Base-by-base conservation (phyloP, 768 basidiomycete genomes). In the Boletus rufocinnamomeus region DNA sequence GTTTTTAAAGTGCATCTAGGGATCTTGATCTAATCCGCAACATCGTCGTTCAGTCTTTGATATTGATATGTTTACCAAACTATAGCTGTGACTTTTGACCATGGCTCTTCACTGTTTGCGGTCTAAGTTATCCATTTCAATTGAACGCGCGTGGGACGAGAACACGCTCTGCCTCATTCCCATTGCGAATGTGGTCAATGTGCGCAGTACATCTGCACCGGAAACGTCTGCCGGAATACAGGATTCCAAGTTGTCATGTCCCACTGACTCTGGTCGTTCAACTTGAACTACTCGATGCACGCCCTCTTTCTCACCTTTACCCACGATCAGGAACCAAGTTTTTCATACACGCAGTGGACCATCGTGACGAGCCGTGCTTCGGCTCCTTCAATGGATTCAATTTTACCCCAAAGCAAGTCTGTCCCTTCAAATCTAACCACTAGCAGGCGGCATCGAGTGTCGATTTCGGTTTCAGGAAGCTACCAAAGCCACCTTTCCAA, bases 401-500 rank as follows among this genome's bases (percentile, higher is more conserved):
- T 2, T 47, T 56, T 70, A 30, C 48, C 69, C 5, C 61, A 56
- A 61, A 70, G 69, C 62, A 69, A 69, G 32, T 70, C 67, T n/a
- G 57, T 62, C 38, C 69, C 69, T 40, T 63, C 59, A 9, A 65
- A 63, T 23, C 50, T 70, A 28, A 44, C 47, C 28, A 56, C 54
- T 13, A 46, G 61, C 46, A 64, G 63, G 46, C 57, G 62, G 21
- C 57, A 65, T 52, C 62, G 50, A 40, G 60, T 66, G 8, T 69
- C 68, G 21, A 64, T 71, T n/a, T 69, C 71, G 14, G 72, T 68
- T 27, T 77, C 74, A 30, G 76, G 77, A 47, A 80, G 77, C 58
- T 74, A 80, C 57, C 80, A 81, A 54, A 79, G 76, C 50, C 76
- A 80, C 64, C 71, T 81, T 35, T 82, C 80, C 17, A 70, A 69